phyloP scores from a whole-genome alignment of 768 basidiomycete species.

The Mycena leptocephala region DNA sequence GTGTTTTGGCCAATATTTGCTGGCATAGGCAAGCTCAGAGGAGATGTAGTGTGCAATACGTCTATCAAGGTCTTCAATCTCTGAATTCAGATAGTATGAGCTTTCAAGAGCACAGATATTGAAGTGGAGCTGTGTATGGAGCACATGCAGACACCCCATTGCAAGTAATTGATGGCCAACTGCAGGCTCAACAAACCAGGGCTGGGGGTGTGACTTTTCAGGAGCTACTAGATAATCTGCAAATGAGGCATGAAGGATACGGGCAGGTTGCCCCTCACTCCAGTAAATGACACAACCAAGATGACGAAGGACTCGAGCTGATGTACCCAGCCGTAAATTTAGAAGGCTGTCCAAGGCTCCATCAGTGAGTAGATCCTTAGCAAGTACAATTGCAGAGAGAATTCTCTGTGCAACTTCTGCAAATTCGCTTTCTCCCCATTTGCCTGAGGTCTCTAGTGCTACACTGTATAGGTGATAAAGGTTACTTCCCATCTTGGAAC shows the following conservation, averaged over 20 bases:
- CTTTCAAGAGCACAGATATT: neutral
- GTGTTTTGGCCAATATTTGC: neutral
- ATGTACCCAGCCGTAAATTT: neutral
- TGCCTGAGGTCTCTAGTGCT: neutral
- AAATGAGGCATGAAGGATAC: neutral
- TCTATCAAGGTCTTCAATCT: neutral
- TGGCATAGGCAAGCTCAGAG: neutral
- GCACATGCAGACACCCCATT: neutral
- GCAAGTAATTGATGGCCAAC: neutral
- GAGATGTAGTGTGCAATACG: neutral
- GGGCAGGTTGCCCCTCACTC: neutral
- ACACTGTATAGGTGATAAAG: neutral
- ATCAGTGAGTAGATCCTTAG: neutral
- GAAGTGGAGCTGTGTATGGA: neutral
- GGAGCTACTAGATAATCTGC: neutral
- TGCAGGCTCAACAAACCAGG: neutral
- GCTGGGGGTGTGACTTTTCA: neutral
- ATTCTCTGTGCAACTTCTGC: neutral
- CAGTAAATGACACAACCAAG: neutral
- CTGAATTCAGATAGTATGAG: neutral
- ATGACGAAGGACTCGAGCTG: neutral
- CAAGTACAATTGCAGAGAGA: neutral
- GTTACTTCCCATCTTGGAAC: neutral
- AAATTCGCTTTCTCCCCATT: neutral
- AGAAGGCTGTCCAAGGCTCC: neutral